Evolutionary conservation across 768 basidiomycete genomes (phyloP), one percentile per base, ranked within the genome.

Genomic region (Mycena galopus): DNA sequence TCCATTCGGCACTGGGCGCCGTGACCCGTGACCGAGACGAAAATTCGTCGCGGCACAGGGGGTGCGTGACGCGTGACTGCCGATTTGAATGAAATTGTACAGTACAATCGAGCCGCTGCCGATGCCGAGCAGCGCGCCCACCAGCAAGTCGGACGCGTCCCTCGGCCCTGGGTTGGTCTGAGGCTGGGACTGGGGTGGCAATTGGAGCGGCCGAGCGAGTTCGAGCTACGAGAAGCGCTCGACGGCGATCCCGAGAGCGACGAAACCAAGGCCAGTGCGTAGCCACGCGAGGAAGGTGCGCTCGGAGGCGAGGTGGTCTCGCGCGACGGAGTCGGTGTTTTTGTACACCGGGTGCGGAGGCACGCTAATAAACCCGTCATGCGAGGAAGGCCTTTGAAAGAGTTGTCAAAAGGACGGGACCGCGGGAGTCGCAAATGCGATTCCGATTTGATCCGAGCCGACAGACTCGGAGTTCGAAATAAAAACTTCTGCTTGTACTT

Each of bases 201-300:
- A 37, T 32, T 27, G 37, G 33, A 30, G 59, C 47, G n/a, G n/a
- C n/a, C n/a, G n/a, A n/a, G n/a, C n/a, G 4, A 73, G 27, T 35
- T 64, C 59, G 39, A 64, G 61, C 47, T 60, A 66, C 39, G 32
- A 51, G 55, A 58, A 53, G 42, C 44, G 44, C 23, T 16, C 79
- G 80, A 74, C 62, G 85, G 86, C 86, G 56, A 86, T 83, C 21
- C 86, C 86, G 0, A 83, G 81, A 1, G 83, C 82, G 25, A 85
- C 79, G 23, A 86, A 81, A 21, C 84, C 80, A 30, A 86, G 77
- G 58, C 84, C 84, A 6, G 86, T 86, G 42, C 85, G 78, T 30
- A 86, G 77, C 76, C 86, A 86, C n/a, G 86, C 85, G 3, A 86
- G 78, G 72, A 84, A 85, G n/a, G 84, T 86, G 51, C 85, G 79